Base-by-base conservation (phyloP, 805 yeast genomes). In the Maudiozyma saulgeensis region DNA sequence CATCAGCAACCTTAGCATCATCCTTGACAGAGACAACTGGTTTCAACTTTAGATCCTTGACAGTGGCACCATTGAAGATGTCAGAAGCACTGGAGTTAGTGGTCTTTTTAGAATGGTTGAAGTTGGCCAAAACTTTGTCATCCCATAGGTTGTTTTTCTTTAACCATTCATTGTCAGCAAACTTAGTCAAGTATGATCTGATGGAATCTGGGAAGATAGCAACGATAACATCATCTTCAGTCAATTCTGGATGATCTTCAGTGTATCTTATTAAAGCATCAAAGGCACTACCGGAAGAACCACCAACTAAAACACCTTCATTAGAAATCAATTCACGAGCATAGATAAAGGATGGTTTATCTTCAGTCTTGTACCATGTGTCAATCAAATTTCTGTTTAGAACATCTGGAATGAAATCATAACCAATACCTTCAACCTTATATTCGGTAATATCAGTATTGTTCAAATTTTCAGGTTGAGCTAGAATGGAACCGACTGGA, bases 91-190 rank as follows among this genome's bases (percentile, higher is more conserved):
- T 60, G 12, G 45, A 44, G 19, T 49, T 50, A 12, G 47, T 47
- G 3, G 54, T 51, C 7, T 44, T 42, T 53, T 63, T 62, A 5
- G 49, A 56, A 40, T 51, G 53, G 47, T 63, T 59, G 34, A 66
- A 63, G 46, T 67, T 67, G 42, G 61, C 66, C 49, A 67, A 65
- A 48, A 76, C 66, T 48, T 74, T 70, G 47, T 76, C 76, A 54
- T 79, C 86, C 55, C 83, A 78, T 61, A 87, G 81, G 2, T 85
- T 84, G 64, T 87, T 85, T 58, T 79, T 79, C 64, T 76, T 77
- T 84, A 87, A 80, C 96, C 96, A 87, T 68, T 86, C 95, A 60
- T 87, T 95, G 65, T 87, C 95, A 38, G 86, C 91, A 62, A 87
- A 87, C 70, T 87, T 87, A 54, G 93, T 80, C 68, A 87, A 75